Conservation (phyloP, 768 basidiomycete species). For the Pisolithus marmoratus region DNA sequence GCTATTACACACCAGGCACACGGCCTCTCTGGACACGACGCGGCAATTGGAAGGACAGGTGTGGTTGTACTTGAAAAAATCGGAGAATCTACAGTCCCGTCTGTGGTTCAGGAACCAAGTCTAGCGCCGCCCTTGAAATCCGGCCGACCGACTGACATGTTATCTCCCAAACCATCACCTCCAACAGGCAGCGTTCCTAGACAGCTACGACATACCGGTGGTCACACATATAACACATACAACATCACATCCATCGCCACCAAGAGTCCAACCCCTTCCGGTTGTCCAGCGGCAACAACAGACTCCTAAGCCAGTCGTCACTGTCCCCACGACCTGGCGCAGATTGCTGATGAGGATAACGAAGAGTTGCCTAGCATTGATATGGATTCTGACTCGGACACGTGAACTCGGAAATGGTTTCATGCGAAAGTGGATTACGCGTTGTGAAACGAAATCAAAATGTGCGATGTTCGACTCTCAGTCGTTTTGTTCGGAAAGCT, state of each 20-base stretch:
- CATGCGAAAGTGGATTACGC: not conserved
- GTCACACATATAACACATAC: not conserved
- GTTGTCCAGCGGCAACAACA: slow-evolving; percentile 2
- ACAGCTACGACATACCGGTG: not conserved
- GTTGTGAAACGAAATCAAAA: not conserved
- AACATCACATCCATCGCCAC: not conserved
- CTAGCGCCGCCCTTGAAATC: not conserved
- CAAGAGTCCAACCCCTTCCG: not conserved
- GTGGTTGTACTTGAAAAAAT: not conserved
- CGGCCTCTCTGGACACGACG: slow-evolving; percentile 25
- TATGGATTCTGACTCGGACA: slow-evolving; percentile 79
- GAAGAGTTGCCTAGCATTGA: slow-evolving; percentile 77
- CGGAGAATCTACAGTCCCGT: not conserved
- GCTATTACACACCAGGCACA: slow-evolving; percentile 37
- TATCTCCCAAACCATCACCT: not conserved
- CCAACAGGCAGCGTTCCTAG: not conserved
- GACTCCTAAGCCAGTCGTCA: not conserved
- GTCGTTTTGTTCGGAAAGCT: not conserved
- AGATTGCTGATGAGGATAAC: slow-evolving; percentile 39
- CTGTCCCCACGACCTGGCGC: slow-evolving; percentile 3
- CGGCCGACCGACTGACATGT: not conserved
- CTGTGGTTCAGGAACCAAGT: not conserved
- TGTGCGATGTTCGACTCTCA: not conserved
- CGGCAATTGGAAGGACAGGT: not conserved
- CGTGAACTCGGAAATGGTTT: slow-evolving; percentile 37